These are phyloP conservation scores for Alternaria tenuissima DNA, from an alignment of 2,329 filamentous ascomycete species.

Conservation along the genomic window DNA sequence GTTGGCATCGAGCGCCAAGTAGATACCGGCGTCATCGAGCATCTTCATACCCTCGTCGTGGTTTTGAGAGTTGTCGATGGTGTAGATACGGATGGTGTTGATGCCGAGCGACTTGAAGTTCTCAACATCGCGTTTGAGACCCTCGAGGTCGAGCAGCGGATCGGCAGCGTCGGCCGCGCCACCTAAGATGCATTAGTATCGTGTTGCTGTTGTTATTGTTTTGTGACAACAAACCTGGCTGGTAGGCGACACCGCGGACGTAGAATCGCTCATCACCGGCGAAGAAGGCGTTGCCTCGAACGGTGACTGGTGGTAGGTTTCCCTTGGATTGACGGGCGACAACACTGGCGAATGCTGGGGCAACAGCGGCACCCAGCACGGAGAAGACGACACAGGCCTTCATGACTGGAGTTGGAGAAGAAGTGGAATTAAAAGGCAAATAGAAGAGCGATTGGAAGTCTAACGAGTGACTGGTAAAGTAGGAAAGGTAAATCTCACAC, in stretches of 20 bases:
- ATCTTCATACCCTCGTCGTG: conserved; percentile 87
- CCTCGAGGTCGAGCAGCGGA: conserved; percentile 73
- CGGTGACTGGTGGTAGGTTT: conserved; percentile 62
- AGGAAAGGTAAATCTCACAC: conserved; percentile 38
- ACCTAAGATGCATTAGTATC: conserved; percentile 45
- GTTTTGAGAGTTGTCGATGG: conserved; percentile 82
- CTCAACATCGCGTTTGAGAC: conserved; percentile 79
- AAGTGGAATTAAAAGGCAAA: conserved; percentile 39
- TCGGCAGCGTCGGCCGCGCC: conserved; percentile 61
- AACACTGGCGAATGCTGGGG: conserved; percentile 35
- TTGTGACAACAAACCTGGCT: conserved; percentile 60
- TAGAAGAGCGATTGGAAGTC: conserved; percentile 35
- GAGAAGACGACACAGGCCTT: conserved; percentile 42
- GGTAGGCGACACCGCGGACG: conserved; percentile 70
- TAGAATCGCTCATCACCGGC: conserved; percentile 67
- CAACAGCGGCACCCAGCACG: conserved; percentile 36
- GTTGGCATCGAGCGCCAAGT: conserved; percentile 91
- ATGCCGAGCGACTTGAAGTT: conserved; percentile 86
- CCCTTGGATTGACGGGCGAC: conserved; percentile 41
- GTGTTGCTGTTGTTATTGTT: conserved; percentile 44
- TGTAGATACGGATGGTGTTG: conserved; percentile 93
- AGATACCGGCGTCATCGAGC: conserved; percentile 85
- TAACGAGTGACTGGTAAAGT: conserved; percentile 50
- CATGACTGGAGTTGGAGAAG: conserved; percentile 34
- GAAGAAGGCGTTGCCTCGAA: conserved; percentile 72